Evolutionary conservation across 345 rosid species (phyloP).

Genomic region (Mangifera indica): DNA sequence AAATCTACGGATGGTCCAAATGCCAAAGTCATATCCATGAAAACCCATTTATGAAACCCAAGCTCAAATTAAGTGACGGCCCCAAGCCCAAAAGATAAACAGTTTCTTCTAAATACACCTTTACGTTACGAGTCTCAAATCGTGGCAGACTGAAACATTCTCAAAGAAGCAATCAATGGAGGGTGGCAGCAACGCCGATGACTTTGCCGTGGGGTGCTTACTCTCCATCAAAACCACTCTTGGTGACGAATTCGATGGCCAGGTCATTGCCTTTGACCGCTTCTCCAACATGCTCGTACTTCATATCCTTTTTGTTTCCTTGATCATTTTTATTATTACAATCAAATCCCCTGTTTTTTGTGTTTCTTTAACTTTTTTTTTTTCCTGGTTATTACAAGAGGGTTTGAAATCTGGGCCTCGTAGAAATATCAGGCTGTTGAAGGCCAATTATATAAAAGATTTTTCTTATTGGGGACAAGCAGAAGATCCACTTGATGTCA

Average conservation of each 20-base stretch:
- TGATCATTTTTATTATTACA: neutral
- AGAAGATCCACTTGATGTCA: conserved; percentile 78
- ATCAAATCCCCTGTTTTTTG: neutral
- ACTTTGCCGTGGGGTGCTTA: conserved; percentile 81
- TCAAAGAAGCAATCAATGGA: neutral
- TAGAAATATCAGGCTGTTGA: conserved; percentile 67
- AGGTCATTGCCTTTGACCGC: conserved; percentile 86
- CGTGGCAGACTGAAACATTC: neutral
- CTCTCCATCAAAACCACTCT: conserved; percentile 77
- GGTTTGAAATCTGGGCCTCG: conserved; percentile 49
- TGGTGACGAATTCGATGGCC: conserved; percentile 94
- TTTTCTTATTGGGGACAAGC: conserved; percentile 62
- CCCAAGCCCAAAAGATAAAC: too few species aligned
- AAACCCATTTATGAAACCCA: too few species aligned
- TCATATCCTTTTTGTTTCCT: conserved; percentile 64
- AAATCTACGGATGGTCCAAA: too few species aligned
- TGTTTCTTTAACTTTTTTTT: conserved; percentile 42
- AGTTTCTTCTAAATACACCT: too few species aligned
- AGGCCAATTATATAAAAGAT: conserved; percentile 69
- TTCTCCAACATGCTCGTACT: conserved; percentile 89
- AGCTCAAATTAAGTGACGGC: too few species aligned
- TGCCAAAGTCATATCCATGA: too few species aligned
- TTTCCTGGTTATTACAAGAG: conserved; percentile 62
- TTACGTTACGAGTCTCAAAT: too few species aligned
- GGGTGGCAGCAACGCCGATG: conserved; percentile 38